Conservation (phyloP, 2,329 filamentous ascomycete species). For the Camptophora hylomeconis region DNA sequence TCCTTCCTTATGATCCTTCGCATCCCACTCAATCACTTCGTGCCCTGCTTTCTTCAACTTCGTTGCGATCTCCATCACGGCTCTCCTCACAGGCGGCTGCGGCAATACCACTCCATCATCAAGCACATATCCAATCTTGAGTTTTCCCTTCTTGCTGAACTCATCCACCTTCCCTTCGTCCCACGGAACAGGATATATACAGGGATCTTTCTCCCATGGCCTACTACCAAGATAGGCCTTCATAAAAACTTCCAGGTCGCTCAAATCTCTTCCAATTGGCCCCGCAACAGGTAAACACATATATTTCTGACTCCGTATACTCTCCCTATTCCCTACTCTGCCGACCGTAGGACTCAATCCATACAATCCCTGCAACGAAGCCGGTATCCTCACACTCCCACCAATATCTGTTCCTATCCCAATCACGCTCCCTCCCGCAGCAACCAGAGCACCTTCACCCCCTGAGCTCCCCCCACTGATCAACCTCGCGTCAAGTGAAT, state of each 20-base stretch:
- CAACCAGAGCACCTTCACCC: slow-evolving; percentile 40
- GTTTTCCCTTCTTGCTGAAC: slow-evolving; percentile 25
- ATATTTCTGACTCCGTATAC: slow-evolving; percentile 9
- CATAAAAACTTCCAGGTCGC: slow-evolving; percentile 32
- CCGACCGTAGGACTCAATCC: slow-evolving; percentile 25
- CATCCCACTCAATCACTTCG: slow-evolving; percentile 29
- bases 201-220: slow-evolving; percentile 43
- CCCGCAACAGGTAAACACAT: slow-evolving; percentile 38
- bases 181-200: slow-evolving; percentile 43
- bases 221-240: slow-evolving; percentile 27
- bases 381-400: slow-evolving; percentile 39
- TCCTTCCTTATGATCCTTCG: slow-evolving; percentile 16
- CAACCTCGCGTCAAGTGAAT: slow-evolving; percentile 33
- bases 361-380: slow-evolving; percentile 37
- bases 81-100: slow-evolving; percentile 43
- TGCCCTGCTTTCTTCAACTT: slow-evolving; percentile 44
- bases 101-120: slow-evolving; percentile 43
- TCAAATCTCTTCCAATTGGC: slow-evolving; percentile 40
- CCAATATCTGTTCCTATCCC: slow-evolving; percentile 44
- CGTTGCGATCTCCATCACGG: slow-evolving; percentile 32
- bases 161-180: slow-evolving; percentile 31
- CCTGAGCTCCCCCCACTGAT: slow-evolving; percentile 41
- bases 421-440: slow-evolving; percentile 34
- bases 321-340: slow-evolving; percentile 16
- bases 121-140: slow-evolving; percentile 38